These are phyloP conservation scores for Microcos paniculata DNA, from an alignment of 345 rosid genomes.

Conservation along the genomic window DNA sequence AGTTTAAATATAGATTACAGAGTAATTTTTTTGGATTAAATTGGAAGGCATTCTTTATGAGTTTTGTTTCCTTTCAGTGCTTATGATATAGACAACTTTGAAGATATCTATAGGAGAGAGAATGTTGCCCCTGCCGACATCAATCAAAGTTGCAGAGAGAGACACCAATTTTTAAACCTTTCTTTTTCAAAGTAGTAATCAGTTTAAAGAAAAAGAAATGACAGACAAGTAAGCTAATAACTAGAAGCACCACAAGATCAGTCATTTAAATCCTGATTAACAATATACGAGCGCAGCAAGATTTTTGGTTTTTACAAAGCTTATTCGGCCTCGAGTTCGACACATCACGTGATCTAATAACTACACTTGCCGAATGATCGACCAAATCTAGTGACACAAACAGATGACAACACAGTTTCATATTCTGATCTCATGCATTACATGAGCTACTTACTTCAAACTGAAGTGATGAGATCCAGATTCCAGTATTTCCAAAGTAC, in stretches of 20 bases:
- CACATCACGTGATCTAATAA: neutral
- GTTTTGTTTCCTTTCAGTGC: neutral
- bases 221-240: neutral
- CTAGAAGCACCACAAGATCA: neutral
- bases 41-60: neutral
- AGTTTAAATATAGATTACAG: neutral
- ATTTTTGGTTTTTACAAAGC: neutral
- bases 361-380: neutral
- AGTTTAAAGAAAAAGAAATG: neutral
- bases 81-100: neutral
- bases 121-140: neutral
- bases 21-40: neutral
- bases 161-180: neutral
- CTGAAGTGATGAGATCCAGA: neutral
- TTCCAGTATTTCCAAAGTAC: neutral
- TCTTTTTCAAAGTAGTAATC: neutral
- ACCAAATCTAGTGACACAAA: neutral
- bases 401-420: slow-evolving; percentile 6
- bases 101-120: neutral
- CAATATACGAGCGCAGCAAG: neutral
- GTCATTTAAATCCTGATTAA: neutral
- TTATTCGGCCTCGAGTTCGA: neutral
- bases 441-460: neutral
- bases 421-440: neutral
- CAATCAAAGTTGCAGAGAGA: neutral